Conservation (phyloP, 2,329 filamentous ascomycete species). For the Ophiocordyceps camponoti-floridani region DNA sequence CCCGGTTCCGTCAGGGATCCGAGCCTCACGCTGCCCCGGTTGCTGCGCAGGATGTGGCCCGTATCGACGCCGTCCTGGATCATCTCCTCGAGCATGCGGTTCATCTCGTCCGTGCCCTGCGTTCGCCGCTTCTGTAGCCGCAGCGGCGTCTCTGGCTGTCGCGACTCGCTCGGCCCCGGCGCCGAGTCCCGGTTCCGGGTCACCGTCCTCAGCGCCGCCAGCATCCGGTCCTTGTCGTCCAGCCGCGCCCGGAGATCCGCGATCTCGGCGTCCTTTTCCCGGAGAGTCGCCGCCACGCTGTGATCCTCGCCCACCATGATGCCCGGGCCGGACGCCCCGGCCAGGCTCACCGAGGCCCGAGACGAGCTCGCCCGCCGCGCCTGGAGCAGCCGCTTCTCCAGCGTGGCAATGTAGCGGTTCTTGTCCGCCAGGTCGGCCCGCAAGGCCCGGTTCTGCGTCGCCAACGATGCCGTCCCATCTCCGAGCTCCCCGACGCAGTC, state of each 20-base stretch:
- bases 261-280: constrained; percentile 87
- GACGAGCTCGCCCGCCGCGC: constrained; percentile 81
- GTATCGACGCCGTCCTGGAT: constrained; percentile 73
- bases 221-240: constrained; percentile 91
- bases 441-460: constrained; percentile 77
- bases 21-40: constrained; percentile 48
- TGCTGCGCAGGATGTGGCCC: constrained; percentile 50
- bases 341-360: constrained; percentile 60
- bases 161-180: constrained; percentile 28
- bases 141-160: constrained; percentile 12
- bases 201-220: constrained; percentile 68
- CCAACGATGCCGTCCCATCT: constrained; percentile 66
- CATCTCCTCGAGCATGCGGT: constrained; percentile 88
- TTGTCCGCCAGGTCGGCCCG: constrained; percentile 94
- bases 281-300: constrained; percentile 52
- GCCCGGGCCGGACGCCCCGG: constrained; percentile 36
- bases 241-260: constrained; percentile 73
- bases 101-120: constrained; percentile 80
- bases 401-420: constrained; percentile 84
- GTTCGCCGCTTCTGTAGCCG: constrained; percentile 29
- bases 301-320: constrained; percentile 65
- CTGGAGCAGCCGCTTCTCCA: constrained; percentile 84
- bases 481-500: constrained; percentile 67
- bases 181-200: constrained; percentile 73
- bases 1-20: constrained; percentile 17